Evolutionary conservation across 345 rosid genomes (phyloP).

Genomic region (Salix dunnii): DNA sequence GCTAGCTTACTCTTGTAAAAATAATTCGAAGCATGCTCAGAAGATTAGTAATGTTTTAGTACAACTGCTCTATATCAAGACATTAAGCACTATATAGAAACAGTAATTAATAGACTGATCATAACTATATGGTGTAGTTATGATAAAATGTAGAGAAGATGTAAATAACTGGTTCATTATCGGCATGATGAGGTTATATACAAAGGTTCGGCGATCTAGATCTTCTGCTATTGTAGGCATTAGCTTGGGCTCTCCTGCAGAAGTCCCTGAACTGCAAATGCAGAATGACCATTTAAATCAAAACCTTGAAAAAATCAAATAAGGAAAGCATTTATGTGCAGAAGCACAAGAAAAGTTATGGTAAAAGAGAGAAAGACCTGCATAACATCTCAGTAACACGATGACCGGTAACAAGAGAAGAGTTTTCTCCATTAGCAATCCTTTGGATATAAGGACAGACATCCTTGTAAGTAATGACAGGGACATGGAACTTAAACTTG

Average conservation of each 20-base stretch:
- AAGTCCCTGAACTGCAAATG: constrained; percentile 61
- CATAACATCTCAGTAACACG: constrained; percentile 57
- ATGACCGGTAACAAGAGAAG: constrained; percentile 49
- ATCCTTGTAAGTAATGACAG: constrained; percentile 50
- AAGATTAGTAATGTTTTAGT: neutral
- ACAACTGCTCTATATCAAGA: neutral
- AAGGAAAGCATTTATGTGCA: neutral
- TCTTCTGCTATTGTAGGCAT: constrained; percentile 64
- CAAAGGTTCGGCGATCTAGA: constrained; percentile 59
- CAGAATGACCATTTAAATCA: neutral
- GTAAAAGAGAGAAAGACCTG: constrained; percentile 39
- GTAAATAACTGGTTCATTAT: constrained; percentile 50
- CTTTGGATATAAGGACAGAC: constrained; percentile 56
- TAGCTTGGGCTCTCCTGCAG: constrained; percentile 64
- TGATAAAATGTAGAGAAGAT: neutral
- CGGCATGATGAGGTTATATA: constrained; percentile 69
- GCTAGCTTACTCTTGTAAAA: neutral
- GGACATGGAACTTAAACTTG: constrained; percentile 42
- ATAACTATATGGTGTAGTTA: neutral
- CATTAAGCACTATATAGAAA: neutral
- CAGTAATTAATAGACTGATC: neutral
- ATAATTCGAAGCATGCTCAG: neutral
- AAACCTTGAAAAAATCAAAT: neutral
- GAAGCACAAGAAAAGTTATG: neutral
- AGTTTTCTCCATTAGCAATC: constrained; percentile 59